These are phyloP conservation scores for Aspergillus cristatus DNA, from an alignment of 495 filamentous ascomycete species.

Conservation along the genomic window DNA sequence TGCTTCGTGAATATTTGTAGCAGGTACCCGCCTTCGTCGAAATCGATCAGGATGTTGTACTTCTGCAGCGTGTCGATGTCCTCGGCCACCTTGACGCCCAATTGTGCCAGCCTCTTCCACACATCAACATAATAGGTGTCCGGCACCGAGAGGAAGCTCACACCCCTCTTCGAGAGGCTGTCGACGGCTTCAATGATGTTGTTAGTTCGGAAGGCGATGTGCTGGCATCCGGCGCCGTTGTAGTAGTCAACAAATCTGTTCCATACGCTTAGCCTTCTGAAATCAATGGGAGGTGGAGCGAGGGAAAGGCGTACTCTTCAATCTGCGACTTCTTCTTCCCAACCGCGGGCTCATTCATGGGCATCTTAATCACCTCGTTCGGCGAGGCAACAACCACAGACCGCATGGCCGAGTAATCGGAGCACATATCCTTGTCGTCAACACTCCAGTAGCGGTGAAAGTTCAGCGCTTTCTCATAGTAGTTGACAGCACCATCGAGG, in stretches of 20 bases:
- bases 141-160: constrained; percentile 70
- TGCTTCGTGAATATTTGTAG: constrained; percentile 71
- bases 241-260: constrained; percentile 52
- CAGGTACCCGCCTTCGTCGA: constrained; percentile 69
- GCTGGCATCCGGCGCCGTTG: constrained; percentile 62
- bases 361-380: constrained; percentile 66
- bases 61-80: constrained; percentile 53
- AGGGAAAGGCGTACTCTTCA: constrained; percentile 45
- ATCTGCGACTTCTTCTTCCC: constrained; percentile 68
- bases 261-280: not conserved
- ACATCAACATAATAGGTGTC: constrained; percentile 60
- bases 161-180: constrained; percentile 53
- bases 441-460: constrained; percentile 80
- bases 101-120: constrained; percentile 40
- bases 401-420: constrained; percentile 62
- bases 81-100: constrained; percentile 41
- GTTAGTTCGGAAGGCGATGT: constrained; percentile 61
- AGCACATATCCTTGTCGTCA: constrained; percentile 64
- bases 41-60: constrained; percentile 67
- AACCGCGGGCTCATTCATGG: constrained; percentile 71
- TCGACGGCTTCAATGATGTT: constrained; percentile 55
- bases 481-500: constrained; percentile 60
- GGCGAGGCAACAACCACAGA: constrained; percentile 63
- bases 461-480: constrained; percentile 61
- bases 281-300: not conserved